Evolutionary conservation across 768 basidiomycete genomes (phyloP), one percentile per base, ranked within the genome.

Genomic region (Suillus lakei): DNA sequence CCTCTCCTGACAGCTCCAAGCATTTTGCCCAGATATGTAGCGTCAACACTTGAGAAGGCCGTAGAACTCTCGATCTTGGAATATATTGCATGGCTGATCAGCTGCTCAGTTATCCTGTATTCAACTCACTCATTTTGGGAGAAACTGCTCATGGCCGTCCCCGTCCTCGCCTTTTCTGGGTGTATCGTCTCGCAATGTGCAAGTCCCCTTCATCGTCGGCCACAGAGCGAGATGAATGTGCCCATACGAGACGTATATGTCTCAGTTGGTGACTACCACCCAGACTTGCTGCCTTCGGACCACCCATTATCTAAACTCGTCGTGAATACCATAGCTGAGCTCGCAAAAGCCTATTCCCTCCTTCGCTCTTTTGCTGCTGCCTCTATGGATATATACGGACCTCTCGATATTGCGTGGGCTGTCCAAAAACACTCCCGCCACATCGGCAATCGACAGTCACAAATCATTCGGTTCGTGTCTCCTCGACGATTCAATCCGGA

Each of bases 371-470:
- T 53, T 21, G 51, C 51, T 18, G 51, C 28, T 30, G 28, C 51
- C 10, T 53, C 51, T 30, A 28, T 53, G 51, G 10, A 53, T 30
- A 21, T 53, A 28, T 18, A 4, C 8, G 28, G 51, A 2, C 51
- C 28, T 18, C 28, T 30, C 4, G 51, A 53, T 53, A 30, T 30
- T 12, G 21, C 28, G 18, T 53, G 51, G 51, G 30, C 51, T 21
- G 51, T 53, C 51, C 51, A 53, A 10, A 53, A 53, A 53, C 30
- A 30, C 28, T 53, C 51, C 51, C 51, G 18, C 51, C 26, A 30
- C 28, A 53, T 53, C 10, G 18, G 9, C 18, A 53, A 30, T 51
- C 26, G 50, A 28, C 51, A 5, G 18, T 53, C 28, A 21, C 51
- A 30, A 21, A 30, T 21, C 28, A 10, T 53, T 21, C 51, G 28